Percentiles rank a stretch among this genome's conserved stretches.
These are phyloP conservation scores for Gelatoporia subvermispora DNA, from an alignment of 768 basidiomycete genomes.

Conservation along the genomic window DNA sequence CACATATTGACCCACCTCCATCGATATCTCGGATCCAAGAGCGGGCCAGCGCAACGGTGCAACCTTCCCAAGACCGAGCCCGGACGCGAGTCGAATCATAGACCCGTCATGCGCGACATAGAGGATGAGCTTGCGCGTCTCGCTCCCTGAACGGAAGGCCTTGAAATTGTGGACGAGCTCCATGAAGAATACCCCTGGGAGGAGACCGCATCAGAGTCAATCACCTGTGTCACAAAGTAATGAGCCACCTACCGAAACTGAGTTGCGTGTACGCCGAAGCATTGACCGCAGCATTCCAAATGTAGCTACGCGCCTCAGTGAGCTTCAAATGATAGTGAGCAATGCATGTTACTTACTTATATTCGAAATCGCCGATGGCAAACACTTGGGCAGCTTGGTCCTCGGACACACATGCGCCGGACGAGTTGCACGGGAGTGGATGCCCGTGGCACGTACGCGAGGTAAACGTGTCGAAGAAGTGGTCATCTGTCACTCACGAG, in stretches of 20 bases:
- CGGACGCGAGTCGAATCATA: conserved; percentile 35
- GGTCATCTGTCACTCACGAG: conserved; percentile 37
- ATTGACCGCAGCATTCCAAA: conserved; percentile 44
- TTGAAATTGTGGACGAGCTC: conserved; percentile 39
- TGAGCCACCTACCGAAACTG: conserved; percentile 32
- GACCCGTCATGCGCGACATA: conserved; percentile 47
- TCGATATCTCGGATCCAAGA: conserved; percentile 40
- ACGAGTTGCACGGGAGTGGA: conserved; percentile 40
- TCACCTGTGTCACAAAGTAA: neutral
- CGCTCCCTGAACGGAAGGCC: conserved; percentile 27
- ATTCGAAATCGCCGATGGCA: conserved; percentile 35
- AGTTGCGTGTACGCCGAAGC: conserved; percentile 39
- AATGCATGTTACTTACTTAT: conserved; percentile 26
- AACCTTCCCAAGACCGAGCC: conserved; percentile 34
- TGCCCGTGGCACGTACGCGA: conserved; percentile 44
- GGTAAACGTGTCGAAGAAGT: conserved; percentile 49
- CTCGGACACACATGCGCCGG: conserved; percentile 35
- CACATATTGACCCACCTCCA: conserved; percentile 31
- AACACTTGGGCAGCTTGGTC: conserved; percentile 33
- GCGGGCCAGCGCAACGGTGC: conserved; percentile 41
- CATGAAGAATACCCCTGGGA: conserved; percentile 39
- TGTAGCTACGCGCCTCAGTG: conserved; percentile 32
- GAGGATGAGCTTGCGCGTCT: conserved; percentile 33
- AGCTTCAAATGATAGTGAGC: neutral
- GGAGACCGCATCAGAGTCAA: neutral